Evolutionary conservation across 164 flowering plant genomes (phyloP).

Genomic region (Platanus orientalis): DNA sequence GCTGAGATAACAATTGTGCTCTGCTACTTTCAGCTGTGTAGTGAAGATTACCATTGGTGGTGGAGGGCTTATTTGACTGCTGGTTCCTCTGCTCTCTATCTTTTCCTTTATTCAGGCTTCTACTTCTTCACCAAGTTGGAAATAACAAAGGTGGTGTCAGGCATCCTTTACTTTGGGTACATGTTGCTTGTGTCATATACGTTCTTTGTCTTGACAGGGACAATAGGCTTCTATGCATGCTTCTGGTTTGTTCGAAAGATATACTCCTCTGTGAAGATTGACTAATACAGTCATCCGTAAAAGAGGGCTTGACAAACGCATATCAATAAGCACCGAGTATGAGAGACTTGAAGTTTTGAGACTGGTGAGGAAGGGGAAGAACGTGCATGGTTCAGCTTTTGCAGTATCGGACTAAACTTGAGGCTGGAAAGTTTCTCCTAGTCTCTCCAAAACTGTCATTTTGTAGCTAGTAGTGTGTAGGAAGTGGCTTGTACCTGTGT

Average conservation of each 20-base stretch:
- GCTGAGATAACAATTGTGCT: constrained; percentile 20
- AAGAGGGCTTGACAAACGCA: background rate
- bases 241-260: constrained; percentile 19
- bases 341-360: background rate
- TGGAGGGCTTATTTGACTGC: constrained; percentile 18
- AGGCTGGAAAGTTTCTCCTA: background rate
- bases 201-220: constrained; percentile 18
- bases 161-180: constrained; percentile 15
- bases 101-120: constrained; percentile 15
- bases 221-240: constrained; percentile 18
- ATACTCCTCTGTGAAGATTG: constrained; percentile 18
- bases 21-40: constrained; percentile 19
- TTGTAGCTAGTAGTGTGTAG: background rate
- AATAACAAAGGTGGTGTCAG: constrained; percentile 14
- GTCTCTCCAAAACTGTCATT: background rate
- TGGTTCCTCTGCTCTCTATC: constrained; percentile 18
- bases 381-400: background rate
- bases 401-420: background rate
- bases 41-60: constrained; percentile 22
- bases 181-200: constrained; percentile 13
- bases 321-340: background rate
- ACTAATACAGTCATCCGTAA: background rate
- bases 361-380: background rate
- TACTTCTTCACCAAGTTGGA: constrained; percentile 20
- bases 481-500: background rate